These are phyloP conservation scores for Alloascoidea hylecoeti DNA, from an alignment of 805 yeast genomes.

Conservation along the genomic window DNA sequence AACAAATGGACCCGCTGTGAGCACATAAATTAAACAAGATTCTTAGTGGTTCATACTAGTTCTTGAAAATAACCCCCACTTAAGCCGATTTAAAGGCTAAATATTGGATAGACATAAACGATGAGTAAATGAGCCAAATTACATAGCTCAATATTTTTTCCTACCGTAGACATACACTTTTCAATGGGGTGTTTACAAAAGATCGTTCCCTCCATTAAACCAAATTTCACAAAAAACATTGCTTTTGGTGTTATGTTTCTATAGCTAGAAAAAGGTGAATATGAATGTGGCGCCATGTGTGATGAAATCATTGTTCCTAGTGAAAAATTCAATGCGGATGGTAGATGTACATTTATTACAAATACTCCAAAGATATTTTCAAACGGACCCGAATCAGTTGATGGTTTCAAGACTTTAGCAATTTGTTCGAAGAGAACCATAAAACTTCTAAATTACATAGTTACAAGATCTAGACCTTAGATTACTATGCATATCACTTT, in stretches of 20 bases:
- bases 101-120: too few species aligned
- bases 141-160: too few species aligned
- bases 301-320: conserved; percentile 23
- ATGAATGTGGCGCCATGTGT: conserved; percentile 62
- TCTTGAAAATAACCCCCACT: too few species aligned
- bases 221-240: conserved; percentile 27
- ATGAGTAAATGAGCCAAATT: too few species aligned
- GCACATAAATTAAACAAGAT: too few species aligned
- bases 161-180: conserved; percentile 46
- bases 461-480: neutral
- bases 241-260: conserved; percentile 44
- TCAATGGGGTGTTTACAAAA: conserved; percentile 63
- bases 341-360: too few species aligned
- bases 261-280: conserved; percentile 72
- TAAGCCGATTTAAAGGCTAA: too few species aligned
- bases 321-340: neutral
- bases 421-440: neutral
- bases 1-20: too few species aligned
- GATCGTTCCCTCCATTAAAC: conserved; percentile 25
- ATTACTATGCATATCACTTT: neutral
- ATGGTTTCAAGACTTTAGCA: too few species aligned
- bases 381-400: too few species aligned
- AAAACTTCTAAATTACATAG: neutral
- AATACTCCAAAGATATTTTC: too few species aligned
- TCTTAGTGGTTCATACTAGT: too few species aligned